These are phyloP conservation scores for Candida boidinii DNA, from an alignment of 805 yeast species.

Conservation along the genomic window DNA sequence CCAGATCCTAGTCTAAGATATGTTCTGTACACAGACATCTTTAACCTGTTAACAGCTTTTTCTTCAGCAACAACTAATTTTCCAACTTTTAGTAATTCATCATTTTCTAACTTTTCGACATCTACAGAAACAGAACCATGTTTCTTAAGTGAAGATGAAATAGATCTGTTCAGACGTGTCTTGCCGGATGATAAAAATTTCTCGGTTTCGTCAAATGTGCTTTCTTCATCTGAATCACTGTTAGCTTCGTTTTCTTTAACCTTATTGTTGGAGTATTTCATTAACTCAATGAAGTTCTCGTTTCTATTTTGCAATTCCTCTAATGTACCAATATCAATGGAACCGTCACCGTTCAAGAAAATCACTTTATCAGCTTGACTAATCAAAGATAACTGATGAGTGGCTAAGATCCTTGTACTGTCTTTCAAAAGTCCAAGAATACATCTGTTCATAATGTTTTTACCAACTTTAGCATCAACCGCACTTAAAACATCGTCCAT, in stretches of 20 bases:
- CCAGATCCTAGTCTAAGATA: constrained; percentile 45
- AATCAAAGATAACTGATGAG: constrained; percentile 71
- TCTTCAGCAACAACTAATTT: constrained; percentile 33
- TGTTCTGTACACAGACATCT: constrained; percentile 32
- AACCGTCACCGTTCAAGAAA: constrained; percentile 56
- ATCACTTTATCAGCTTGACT: constrained; percentile 60
- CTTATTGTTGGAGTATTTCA: constrained; percentile 33
- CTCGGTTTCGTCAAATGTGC: no score
- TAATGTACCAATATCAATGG: constrained; percentile 50
- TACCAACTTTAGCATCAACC: constrained; percentile 80
- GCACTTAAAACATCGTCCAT: constrained; percentile 80
- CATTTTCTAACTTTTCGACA: constrained; percentile 2
- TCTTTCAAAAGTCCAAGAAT: constrained; percentile 43
- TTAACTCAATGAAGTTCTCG: constrained; percentile 40
- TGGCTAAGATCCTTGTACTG: constrained; percentile 67
- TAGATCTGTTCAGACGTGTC: no score
- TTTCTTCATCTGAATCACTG: constrained; percentile 10
- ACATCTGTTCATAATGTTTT: constrained; percentile 65
- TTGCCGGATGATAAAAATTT: no score
- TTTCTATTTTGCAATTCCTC: constrained; percentile 41
- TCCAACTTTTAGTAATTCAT: constrained; percentile 15
- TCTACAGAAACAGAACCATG: no score
- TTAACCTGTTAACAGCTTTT: constrained; percentile 42
- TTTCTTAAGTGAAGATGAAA: no score
- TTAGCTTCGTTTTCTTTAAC: constrained; percentile 19